Evolutionary conservation across 352 stramenopile species (phyloP), one percentile per base, ranked within the genome.

Genomic region (Blastocystis sp.): DNA sequence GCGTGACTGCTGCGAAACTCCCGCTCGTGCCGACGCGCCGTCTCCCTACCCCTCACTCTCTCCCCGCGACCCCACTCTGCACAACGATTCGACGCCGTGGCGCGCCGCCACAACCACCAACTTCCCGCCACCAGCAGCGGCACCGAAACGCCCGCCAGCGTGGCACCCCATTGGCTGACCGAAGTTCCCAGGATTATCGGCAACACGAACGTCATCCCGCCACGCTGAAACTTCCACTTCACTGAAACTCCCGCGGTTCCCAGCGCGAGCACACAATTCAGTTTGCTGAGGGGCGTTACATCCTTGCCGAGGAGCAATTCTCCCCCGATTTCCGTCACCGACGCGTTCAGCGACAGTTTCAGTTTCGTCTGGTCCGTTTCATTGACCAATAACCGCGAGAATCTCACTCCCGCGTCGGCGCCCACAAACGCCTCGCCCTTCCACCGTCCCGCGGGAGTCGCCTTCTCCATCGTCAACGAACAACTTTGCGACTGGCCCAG

Each of bases 151-250:
- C 11, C 21, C 4, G 21, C 51, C 4, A 78, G 7, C 16, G 49
- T 21, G 32, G 49, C 34, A 21, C 8, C 46, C 6, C 9, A 16
- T 4, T 32, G 46, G 9, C 21, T 6, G 9, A 57, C 27, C 7
- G 67, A 40, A 27, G n/a, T 27, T 27, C 67, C 57, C 24, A 78
- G 40, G 11, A 61, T 4, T 6, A 78, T 18, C 18, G 67, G 67
- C 11, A 78, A 27, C 40, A 21, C 21, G 24, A 78, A 78, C n/a
- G 32, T 51, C 67, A 78, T 59, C 27, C 67, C 49, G 14, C 67
- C 67, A 9, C 48, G 42, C 48, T 78, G 67, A 46, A 46, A 78
- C 46, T 78, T 78, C 27, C 27, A 32, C 14, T 61, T 57, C 21
- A 78, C 6, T 21, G 36, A 34, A 6, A 78, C 51, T 6, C 67